Evolutionary conservation across 2,329 filamentous ascomycete genomes (phyloP), one percentile per base, ranked within the genome.

Genomic region (Exutisphaerella laricina): DNA sequence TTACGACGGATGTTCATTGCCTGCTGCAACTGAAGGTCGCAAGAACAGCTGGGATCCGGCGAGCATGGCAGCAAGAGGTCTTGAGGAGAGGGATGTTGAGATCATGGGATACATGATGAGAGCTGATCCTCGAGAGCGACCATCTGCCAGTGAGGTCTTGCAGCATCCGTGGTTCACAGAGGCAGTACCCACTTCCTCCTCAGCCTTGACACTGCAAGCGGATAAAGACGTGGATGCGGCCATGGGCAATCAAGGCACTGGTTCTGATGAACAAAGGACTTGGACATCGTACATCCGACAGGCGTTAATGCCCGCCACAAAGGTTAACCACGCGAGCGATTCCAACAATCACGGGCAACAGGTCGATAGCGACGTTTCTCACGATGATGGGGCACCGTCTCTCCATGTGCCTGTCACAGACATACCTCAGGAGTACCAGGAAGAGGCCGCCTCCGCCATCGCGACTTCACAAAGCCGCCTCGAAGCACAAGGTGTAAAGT

Each of bases 31-130:
- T 20, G 28, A 33, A 12, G 32, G 23, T 22, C 52, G 50, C 23
- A 54, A 53, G 3, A 43, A 51, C 20, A 52, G 57, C 4, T 60
- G 56, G 57, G 49, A 52, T 7, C n/a, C n/a, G n/a, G n/a, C n/a
- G n/a, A 25, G 43, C 12, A 30, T 58, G 31, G 45, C 43, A 4
- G 41, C 45, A 23, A 39, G 51, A 10, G 56, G 56, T 4, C 33
- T 58, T 13, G 45, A 50, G 20, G 52, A 57, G 13, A 38, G 42
- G 6, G 57, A 58, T 25, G 39, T 59, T 6, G 45, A 48, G 14
- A 58, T 60, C 41, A 23, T 60, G 16, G 26, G 50, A 38, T 50
- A 48, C 42, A 53, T 60, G 13, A 41, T 60, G 30, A 48, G 44
- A 22, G 43, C 51, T 7, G 53, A 60, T 43, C 57, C 57, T 2